A percentile compares a stretch with the other conserved stretches of the same genome.
Evolutionary conservation across 2,329 filamentous ascomycete genomes (phyloP).

Genomic region (Dactylella cylindrospora): DNA sequence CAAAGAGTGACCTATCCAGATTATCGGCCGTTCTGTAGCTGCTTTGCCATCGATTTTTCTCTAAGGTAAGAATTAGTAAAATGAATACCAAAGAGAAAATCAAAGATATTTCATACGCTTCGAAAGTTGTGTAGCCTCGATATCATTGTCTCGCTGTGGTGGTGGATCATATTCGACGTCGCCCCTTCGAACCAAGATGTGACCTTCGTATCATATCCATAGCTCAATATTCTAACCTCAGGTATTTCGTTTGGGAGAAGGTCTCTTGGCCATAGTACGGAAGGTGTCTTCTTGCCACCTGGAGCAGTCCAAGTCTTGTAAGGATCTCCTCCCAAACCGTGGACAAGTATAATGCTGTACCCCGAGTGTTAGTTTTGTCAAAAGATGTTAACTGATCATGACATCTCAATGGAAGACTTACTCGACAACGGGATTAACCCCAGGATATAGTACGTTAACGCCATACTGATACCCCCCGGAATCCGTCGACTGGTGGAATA

Average conservation of each 20-base stretch:
- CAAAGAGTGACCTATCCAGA: conserved; percentile 48
- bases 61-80: conserved; percentile 20
- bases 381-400: too few species aligned
- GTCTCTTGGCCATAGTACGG: conserved; percentile 49
- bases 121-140: conserved; percentile 48
- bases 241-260: conserved; percentile 49
- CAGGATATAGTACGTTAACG: conserved; percentile 42
- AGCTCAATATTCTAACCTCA: conserved; percentile 49
- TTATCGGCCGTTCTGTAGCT: conserved; percentile 46
- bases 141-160: conserved; percentile 48
- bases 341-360: conserved; percentile 48
- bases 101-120: conserved; percentile 32
- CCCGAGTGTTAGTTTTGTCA: too few species aligned
- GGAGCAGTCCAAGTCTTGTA: conserved; percentile 48
- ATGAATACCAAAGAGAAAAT: neutral
- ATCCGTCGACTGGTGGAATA: conserved; percentile 33
- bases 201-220: conserved; percentile 49
- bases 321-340: conserved; percentile 48
- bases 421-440: conserved; percentile 44
- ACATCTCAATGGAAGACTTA: conserved; percentile 22
- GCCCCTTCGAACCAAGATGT: conserved; percentile 46
- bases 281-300: conserved; percentile 35
- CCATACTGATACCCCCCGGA: conserved; percentile 38
- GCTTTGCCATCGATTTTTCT: conserved; percentile 46
- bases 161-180: conserved; percentile 48